Evolutionary conservation across 768 basidiomycete species (phyloP).

Genomic region (Pisolithus tinctorius): DNA sequence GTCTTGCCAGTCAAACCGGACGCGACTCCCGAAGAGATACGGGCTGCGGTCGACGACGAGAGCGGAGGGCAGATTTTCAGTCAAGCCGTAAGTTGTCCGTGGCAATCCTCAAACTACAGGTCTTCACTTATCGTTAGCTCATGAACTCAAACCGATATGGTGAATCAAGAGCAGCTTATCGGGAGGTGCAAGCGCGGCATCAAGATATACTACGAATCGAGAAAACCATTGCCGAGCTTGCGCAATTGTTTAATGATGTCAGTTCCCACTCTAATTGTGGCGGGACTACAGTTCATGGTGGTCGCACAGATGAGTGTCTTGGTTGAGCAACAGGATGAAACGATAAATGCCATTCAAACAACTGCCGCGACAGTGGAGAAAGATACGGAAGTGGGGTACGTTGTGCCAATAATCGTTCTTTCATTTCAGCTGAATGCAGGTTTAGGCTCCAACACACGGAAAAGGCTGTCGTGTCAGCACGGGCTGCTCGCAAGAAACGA

Average conservation of each 20-base stretch:
- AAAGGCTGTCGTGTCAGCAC: conserved; percentile 80
- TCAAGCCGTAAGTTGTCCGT: conserved; percentile 54
- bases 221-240: conserved; percentile 85
- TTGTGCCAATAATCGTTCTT: background rate
- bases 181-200: conserved; percentile 96
- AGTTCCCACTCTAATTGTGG: conserved; percentile 18
- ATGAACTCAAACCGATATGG: conserved; percentile 89
- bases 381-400: conserved; percentile 82
- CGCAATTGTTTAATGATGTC: conserved; percentile 94
- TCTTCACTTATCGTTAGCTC: conserved; percentile 40
- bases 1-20: conserved; percentile 72
- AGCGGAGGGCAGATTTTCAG: conserved; percentile 83
- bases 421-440: conserved; percentile 2
- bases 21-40: conserved; percentile 83
- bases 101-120: background rate
- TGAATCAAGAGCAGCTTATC: conserved; percentile 83
- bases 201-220: conserved; percentile 96
- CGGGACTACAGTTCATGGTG: background rate
- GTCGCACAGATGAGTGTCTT: conserved; percentile 78
- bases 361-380: conserved; percentile 69
- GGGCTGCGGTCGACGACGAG: conserved; percentile 81
- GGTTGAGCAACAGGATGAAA: conserved; percentile 92
- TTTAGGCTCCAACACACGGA: conserved; percentile 73
- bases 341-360: conserved; percentile 75
- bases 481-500: conserved; percentile 87